phyloP scores from a whole-genome alignment of 208 protist genomes.

The Spironucleus salmonicida region DNA sequence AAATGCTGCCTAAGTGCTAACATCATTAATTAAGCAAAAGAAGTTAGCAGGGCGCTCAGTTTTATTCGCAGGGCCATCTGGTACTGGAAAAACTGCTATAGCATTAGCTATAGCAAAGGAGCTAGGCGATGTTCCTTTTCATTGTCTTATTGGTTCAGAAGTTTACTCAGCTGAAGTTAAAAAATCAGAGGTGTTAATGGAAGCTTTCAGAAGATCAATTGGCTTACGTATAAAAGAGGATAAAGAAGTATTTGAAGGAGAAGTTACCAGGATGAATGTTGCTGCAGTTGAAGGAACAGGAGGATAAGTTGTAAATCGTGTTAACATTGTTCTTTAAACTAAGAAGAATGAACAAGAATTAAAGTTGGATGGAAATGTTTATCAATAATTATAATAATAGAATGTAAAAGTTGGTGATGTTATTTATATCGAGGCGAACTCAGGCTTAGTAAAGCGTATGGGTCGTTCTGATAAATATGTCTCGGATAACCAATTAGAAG shows the following conservation, averaged over 20 bases:
- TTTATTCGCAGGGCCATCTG: conserved; percentile 92
- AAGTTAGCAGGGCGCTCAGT: conserved; percentile 97
- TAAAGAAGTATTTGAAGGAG: conserved; percentile 85
- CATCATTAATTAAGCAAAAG: conserved; percentile 92
- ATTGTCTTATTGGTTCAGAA: conserved; percentile 87
- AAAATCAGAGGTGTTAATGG: conserved; percentile 98
- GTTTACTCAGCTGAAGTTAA: conserved; percentile 98
- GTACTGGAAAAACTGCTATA: conserved; percentile 78
- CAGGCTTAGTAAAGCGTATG: conserved; percentile 56
- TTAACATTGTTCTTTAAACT: conserved; percentile 62
- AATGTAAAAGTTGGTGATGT: conserved; percentile 87
- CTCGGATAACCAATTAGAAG: conserved; percentile 65
- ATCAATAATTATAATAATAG: conserved; percentile 64
- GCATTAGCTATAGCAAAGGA: conserved; percentile 80
- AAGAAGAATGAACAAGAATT: conserved; percentile 87
- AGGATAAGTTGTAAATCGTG: conserved; percentile 80
- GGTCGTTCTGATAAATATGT: conserved; percentile 52
- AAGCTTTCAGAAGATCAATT: conserved; percentile 97
- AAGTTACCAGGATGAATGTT: conserved; percentile 88
- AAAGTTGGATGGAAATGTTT: conserved; percentile 93
- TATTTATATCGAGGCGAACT: conserved; percentile 98
- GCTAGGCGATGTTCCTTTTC: conserved; percentile 98
- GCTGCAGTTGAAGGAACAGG: conserved; percentile 59
- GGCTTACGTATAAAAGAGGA: conserved; percentile 97
- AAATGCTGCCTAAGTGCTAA: conserved; percentile 85